A percentile compares a stretch with the other conserved stretches of the same genome.
phyloP scores from a whole-genome alignment of 2,329 filamentous ascomycete genomes.

The Paraconiothyrium sp. region DNA sequence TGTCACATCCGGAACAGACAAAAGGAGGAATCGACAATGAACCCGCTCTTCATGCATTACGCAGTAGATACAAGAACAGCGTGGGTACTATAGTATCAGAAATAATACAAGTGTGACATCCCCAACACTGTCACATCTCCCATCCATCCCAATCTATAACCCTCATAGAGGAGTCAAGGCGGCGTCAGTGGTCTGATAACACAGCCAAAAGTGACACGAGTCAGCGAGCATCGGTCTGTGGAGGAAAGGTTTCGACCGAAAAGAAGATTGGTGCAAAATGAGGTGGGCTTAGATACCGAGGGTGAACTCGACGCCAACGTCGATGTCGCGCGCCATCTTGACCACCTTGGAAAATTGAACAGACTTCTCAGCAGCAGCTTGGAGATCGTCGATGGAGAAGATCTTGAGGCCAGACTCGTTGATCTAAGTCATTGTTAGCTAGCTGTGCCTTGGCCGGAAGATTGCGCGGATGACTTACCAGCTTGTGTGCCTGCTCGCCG shows the following conservation, averaged over 20 bases:
- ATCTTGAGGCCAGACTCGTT: constrained; percentile 99
- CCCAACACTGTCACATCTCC: background rate
- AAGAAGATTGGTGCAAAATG: constrained; percentile 3
- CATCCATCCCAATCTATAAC: constrained; percentile 12
- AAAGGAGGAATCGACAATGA: background rate
- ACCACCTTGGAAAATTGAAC: constrained; percentile 99
- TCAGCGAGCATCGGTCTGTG: constrained; percentile 18
- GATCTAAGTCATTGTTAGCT: constrained; percentile 62
- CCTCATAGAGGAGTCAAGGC: background rate
- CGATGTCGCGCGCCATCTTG: constrained; percentile 97
- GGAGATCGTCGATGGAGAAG: constrained; percentile 98
- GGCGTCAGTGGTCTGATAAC: constrained; percentile 16
- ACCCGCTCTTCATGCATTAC: constrained; percentile 25
- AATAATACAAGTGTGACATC: constrained; percentile 24
- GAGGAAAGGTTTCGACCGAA: constrained; percentile 9
- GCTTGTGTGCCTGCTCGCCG: constrained; percentile 90
- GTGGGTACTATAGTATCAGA: constrained; percentile 16
- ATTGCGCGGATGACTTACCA: constrained; percentile 58
- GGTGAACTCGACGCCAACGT: constrained; percentile 78
- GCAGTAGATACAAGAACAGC: constrained; percentile 23
- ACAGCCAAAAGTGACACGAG: constrained; percentile 18
- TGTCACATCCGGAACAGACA: background rate
- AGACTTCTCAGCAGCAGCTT: constrained; percentile 95
- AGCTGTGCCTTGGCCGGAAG: background rate
- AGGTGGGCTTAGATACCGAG: constrained; percentile 74